phyloP scores from a whole-genome alignment of 163 green algal genomes.

The Scenedesmus sp. region DNA sequence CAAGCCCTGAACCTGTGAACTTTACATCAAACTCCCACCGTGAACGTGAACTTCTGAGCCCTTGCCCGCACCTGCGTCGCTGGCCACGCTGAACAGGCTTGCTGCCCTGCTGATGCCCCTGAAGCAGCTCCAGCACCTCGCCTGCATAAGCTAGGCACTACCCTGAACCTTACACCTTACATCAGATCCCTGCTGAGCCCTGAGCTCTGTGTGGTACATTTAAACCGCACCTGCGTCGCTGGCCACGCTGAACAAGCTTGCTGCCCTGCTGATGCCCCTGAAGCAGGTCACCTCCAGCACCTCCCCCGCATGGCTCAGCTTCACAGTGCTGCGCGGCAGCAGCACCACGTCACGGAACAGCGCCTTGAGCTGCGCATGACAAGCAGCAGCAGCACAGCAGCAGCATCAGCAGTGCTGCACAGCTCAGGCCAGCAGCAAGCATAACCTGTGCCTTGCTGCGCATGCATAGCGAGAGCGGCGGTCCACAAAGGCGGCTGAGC shows the following conservation, averaged over 20 bases:
- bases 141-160: background rate
- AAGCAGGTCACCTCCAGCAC: constrained; percentile 59
- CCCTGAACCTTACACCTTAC: background rate
- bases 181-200: too few species aligned
- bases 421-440: background rate
- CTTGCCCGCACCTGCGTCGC: background rate
- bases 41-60: background rate
- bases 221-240: constrained; percentile 36
- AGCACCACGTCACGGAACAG: constrained; percentile 24
- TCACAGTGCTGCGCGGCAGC: constrained; percentile 50
- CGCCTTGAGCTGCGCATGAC: background rate
- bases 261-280: constrained; percentile 42
- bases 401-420: background rate
- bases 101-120: background rate
- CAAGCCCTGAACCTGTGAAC: too few species aligned
- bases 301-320: constrained; percentile 38
- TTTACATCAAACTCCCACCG: too few species aligned
- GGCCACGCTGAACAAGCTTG: constrained; percentile 30
- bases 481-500: background rate
- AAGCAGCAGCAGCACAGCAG: background rate
- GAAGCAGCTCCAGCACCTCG: background rate
- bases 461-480: background rate
- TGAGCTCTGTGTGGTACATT: too few species aligned
- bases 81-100: background rate
- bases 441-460: background rate